Conservation (phyloP, 257 asterid genomes). For the Cinchona pubescens region DNA sequence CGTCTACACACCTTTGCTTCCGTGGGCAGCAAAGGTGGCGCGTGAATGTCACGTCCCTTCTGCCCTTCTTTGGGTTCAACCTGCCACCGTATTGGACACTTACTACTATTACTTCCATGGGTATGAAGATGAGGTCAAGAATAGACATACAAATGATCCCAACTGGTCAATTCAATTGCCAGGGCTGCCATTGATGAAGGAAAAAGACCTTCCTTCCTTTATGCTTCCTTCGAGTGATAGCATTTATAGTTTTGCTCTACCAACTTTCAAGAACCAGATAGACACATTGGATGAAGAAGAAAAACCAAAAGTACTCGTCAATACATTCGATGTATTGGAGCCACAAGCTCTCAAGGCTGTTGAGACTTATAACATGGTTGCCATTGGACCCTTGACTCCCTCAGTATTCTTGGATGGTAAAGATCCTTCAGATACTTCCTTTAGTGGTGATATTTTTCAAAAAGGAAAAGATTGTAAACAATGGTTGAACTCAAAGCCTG, state of each 20-base stretch:
- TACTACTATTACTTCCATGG: conserved; percentile 35
- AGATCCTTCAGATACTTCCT: conserved; percentile 14
- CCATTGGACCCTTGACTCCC: conserved; percentile 40
- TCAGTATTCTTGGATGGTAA: conserved; percentile 22
- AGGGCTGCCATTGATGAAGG: conserved; percentile 24
- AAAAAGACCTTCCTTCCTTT: conserved; percentile 37
- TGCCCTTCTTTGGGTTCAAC: conserved; percentile 39
- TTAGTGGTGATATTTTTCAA: conserved; percentile 19
- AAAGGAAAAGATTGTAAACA: conserved; percentile 18
- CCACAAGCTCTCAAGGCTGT: conserved; percentile 19
- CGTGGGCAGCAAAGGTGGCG: conserved; percentile 36
- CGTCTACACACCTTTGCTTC: conserved; percentile 26
- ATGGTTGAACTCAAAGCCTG: conserved; percentile 28
- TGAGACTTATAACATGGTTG: conserved; percentile 22
- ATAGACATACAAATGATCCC: conserved; percentile 7
- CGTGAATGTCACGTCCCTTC: conserved; percentile 36
- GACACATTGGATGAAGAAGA: conserved; percentile 21
- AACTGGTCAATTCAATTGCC: conserved; percentile 30
- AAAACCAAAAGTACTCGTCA: conserved; percentile 24
- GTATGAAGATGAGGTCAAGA: conserved; percentile 25
- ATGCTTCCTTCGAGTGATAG: conserved; percentile 20
- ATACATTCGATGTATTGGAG: conserved; percentile 29
- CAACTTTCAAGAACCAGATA: conserved; percentile 24
- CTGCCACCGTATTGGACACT: conserved; percentile 29
- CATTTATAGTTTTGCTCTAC: conserved; percentile 4